A percentile compares a stretch with the other conserved stretches of the same genome.
phyloP scores from a whole-genome alignment of 768 basidiomycete genomes.

The Kwoniella pini region DNA sequence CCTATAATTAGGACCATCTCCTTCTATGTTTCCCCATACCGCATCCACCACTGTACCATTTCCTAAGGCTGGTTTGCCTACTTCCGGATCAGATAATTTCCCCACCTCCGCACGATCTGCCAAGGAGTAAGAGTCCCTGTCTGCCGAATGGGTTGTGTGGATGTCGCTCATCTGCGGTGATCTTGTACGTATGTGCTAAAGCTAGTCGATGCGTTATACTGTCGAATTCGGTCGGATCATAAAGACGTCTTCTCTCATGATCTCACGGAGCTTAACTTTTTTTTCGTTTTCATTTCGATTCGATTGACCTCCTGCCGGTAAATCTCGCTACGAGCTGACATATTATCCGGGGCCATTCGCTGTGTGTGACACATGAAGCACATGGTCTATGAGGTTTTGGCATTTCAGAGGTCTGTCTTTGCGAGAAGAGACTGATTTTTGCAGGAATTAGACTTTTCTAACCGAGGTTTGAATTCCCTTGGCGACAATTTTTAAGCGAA shows the following conservation, averaged over 20 bases:
- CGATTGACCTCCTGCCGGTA: background rate
- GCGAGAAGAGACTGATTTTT: too few species aligned
- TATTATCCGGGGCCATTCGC: background rate
- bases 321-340: background rate
- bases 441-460: too few species aligned
- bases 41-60: conserved; percentile 27
- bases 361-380: background rate
- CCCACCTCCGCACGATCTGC: conserved; percentile 5
- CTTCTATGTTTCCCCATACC: conserved; percentile 33
- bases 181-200: background rate
- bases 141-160: background rate
- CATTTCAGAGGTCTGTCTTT: too few species aligned
- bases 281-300: background rate
- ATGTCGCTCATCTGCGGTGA: background rate
- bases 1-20: conserved; percentile 30
- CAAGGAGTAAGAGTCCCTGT: background rate
- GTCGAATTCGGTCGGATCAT: conserved; percentile 23
- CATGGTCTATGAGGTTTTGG: too few species aligned
- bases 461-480: too few species aligned
- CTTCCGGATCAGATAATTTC: conserved; percentile 1
- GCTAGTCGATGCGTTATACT: background rate
- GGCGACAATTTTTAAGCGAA: too few species aligned
- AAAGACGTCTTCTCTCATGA: conserved; percentile 23
- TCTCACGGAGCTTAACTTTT: conserved; percentile 21
- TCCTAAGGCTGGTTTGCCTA: background rate